These are phyloP conservation scores for Aurantiochytrium sp. DNA, from an alignment of 108 stramenopile species.

Conservation along the genomic window DNA sequence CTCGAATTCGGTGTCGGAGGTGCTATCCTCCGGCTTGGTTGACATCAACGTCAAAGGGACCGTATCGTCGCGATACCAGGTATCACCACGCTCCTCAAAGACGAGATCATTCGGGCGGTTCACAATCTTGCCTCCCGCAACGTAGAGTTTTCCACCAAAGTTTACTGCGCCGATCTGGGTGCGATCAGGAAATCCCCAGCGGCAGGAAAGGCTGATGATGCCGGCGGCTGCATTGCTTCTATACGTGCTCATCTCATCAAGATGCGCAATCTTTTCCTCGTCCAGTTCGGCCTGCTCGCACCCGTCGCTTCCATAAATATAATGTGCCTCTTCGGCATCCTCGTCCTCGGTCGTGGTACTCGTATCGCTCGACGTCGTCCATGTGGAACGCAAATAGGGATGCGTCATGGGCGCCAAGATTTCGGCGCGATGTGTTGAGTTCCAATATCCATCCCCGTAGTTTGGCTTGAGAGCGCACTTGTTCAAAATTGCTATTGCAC, in stretches of 20 bases:
- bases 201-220: conserved; percentile 26
- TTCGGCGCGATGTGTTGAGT: neutral
- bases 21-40: conserved; percentile 34
- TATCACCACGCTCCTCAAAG: conserved; percentile 37
- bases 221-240: neutral
- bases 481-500: neutral
- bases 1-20: conserved; percentile 39
- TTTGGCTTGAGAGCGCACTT: neutral
- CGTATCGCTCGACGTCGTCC: neutral
- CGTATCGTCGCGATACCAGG: conserved; percentile 65
- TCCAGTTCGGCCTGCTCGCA: conserved; percentile 35
- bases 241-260: conserved; percentile 43
- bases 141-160: conserved; percentile 39
- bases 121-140: conserved; percentile 34
- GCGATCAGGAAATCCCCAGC: conserved; percentile 42
- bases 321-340: conserved; percentile 12
- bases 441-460: neutral
- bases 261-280: conserved; percentile 38
- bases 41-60: conserved; percentile 55
- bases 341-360: neutral
- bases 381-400: neutral
- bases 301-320: conserved; percentile 44
- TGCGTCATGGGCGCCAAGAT: neutral
- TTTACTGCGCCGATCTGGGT: conserved; percentile 33
- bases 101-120: neutral